Conservation (phyloP, 2,329 filamentous ascomycete genomes). For the Fusarium verticillioides region DNA sequence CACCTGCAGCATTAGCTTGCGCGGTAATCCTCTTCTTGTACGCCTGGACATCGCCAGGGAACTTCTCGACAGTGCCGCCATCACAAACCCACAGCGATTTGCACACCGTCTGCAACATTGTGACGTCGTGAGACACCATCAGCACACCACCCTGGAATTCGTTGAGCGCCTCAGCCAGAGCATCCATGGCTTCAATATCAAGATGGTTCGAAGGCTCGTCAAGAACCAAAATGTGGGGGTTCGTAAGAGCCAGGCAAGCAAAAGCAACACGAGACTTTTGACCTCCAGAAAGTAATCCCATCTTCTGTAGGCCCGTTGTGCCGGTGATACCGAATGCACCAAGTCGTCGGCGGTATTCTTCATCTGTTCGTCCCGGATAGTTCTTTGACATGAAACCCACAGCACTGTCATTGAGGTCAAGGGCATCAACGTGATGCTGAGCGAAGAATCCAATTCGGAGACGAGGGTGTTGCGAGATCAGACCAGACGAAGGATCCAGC, state of each 20-base stretch:
- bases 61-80: constrained; percentile 92
- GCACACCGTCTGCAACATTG: constrained; percentile 97
- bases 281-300: constrained; percentile 92
- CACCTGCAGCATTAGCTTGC: constrained; percentile 88
- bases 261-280: constrained; percentile 99
- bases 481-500: constrained; percentile 77
- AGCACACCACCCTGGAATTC: constrained; percentile 94
- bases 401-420: constrained; percentile 88
- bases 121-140: constrained; percentile 99
- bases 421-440: constrained; percentile 96
- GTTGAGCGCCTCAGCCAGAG: constrained; percentile 82
- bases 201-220: constrained; percentile 99
- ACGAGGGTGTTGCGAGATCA: constrained; percentile 89
- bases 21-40: constrained; percentile 97
- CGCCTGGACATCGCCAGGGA: constrained; percentile 91
- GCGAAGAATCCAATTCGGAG: constrained; percentile 96
- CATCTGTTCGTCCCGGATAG: constrained; percentile 91
- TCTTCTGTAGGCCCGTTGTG: constrained; percentile 96
- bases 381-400: constrained; percentile 96
- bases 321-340: constrained; percentile 92
- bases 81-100: constrained; percentile 97
- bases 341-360: constrained; percentile 95
- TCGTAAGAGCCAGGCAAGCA: constrained; percentile 91
- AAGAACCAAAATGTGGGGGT: constrained; percentile 96
- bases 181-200: constrained; percentile 99